Evolutionary conservation across 2,329 filamentous ascomycete genomes (phyloP).

Genomic region (Chrysoporthe deuterocubensis): DNA sequence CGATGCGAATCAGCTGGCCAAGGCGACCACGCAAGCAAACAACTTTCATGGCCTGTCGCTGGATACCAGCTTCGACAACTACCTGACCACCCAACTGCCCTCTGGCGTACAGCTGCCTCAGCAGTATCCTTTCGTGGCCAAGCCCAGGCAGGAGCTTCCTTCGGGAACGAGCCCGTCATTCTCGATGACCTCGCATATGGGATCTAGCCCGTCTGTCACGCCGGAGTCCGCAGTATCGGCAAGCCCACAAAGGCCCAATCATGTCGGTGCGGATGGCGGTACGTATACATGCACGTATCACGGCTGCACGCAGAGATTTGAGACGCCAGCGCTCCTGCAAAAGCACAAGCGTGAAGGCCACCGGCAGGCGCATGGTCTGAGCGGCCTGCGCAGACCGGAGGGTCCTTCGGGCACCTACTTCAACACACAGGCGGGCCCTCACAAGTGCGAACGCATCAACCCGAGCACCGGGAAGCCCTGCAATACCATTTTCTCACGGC

Average conservation of each 20-base stretch:
- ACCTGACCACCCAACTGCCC: constrained; percentile 40
- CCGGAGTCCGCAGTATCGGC: constrained; percentile 38
- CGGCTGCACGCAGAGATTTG: constrained; percentile 85
- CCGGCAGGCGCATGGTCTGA: constrained; percentile 67
- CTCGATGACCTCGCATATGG: constrained; percentile 43
- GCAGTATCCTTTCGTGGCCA: constrained; percentile 55
- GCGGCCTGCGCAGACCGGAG: constrained; percentile 39
- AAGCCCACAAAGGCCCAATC: constrained; percentile 56
- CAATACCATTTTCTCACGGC: constrained; percentile 90
- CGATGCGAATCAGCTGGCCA: constrained; percentile 44
- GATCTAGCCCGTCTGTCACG: constrained; percentile 48
- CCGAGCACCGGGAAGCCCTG: constrained; percentile 94
- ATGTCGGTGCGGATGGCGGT: constrained; percentile 75
- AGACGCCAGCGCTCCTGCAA: constrained; percentile 83
- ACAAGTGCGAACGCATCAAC: constrained; percentile 91
- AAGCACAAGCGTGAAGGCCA: constrained; percentile 96
- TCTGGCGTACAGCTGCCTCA: constrained; percentile 49
- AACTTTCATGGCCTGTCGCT: constrained; percentile 32
- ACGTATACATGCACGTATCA: constrained; percentile 98
- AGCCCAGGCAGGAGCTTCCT: constrained; percentile 44
- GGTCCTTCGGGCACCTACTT: constrained; percentile 59
- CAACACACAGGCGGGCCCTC: constrained; percentile 90
- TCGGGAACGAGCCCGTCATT: constrained; percentile 36
- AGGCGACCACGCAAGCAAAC: constrained; percentile 35
- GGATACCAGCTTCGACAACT: constrained; percentile 36